A percentile compares a stretch with the other conserved stretches of the same genome.
These are phyloP conservation scores for Orbilia blumenaviensis DNA, from an alignment of 2,329 filamentous ascomycete species.

Conservation along the genomic window DNA sequence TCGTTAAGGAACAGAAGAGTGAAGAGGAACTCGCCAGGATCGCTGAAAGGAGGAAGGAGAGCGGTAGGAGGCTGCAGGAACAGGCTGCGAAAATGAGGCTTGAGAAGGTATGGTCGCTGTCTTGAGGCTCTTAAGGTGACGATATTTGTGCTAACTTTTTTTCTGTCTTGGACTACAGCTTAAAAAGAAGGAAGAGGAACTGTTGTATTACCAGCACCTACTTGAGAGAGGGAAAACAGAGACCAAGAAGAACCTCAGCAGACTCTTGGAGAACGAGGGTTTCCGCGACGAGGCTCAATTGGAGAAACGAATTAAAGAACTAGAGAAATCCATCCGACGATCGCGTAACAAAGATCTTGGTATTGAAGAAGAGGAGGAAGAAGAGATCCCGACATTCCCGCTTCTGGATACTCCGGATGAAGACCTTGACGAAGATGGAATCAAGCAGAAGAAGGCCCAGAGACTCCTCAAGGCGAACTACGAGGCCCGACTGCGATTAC, in stretches of 20 bases:
- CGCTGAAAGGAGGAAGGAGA: conserved; percentile 94
- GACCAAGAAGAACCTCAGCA: conserved; percentile 89
- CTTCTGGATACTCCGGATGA: conserved; percentile 90
- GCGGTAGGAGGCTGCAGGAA: conserved; percentile 87
- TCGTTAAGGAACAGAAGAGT: conserved; percentile 87
- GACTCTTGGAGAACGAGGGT: conserved; percentile 86
- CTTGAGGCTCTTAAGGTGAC: background rate
- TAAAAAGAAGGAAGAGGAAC: conserved; percentile 92
- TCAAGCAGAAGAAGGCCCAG: conserved; percentile 94
- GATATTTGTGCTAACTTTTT: conserved; percentile 6
- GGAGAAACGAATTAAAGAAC: conserved; percentile 83
- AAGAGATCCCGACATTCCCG: conserved; percentile 83
- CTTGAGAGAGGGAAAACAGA: conserved; percentile 76
- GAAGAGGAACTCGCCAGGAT: conserved; percentile 90
- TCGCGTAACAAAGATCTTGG: conserved; percentile 94
- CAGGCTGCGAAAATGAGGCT: conserved; percentile 97
- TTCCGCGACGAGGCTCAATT: conserved; percentile 89
- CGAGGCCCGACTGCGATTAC: conserved; percentile 90
- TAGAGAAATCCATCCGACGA: conserved; percentile 88
- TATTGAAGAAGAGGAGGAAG: conserved; percentile 77
- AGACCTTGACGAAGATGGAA: conserved; percentile 85
- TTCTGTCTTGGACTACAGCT: conserved; percentile 63
- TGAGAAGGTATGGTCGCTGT: conserved; percentile 70
- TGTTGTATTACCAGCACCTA: conserved; percentile 90
- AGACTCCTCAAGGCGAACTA: conserved; percentile 92